Percentiles rank a stretch among this genome's conserved stretches.
Evolutionary conservation across 805 yeast genomes (phyloP).

Genomic region (Wickerhamomyces silvicola): DNA sequence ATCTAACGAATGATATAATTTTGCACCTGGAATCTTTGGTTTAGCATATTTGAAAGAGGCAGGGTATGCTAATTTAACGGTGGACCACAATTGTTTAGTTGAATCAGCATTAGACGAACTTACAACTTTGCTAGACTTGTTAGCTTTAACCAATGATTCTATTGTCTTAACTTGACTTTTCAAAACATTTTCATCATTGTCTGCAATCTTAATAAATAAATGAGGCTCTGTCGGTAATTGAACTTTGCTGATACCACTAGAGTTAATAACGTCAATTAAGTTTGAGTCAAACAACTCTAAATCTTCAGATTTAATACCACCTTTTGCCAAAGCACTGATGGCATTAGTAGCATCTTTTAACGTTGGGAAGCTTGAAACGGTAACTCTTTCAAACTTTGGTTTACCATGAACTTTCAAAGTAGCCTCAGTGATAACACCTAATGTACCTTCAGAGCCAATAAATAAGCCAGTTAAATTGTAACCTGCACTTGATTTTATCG

Average conservation of each 20-base stretch:
- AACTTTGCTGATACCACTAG: conserved; percentile 41
- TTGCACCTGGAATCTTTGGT: conserved; percentile 22
- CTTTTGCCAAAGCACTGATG: conserved; percentile 49
- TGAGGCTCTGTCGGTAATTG: conserved; percentile 45
- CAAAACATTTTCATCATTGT: conserved; percentile 30
- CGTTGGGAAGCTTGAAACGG: conserved; percentile 60
- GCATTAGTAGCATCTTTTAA: conserved; percentile 64
- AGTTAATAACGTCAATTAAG: conserved; percentile 57
- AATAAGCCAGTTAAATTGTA: conserved; percentile 64
- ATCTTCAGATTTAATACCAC: conserved; percentile 60
- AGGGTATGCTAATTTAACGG: conserved; percentile 62
- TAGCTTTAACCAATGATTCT: conserved; percentile 32
- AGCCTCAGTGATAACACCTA: conserved; percentile 69
- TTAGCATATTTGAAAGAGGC: conserved; percentile 58
- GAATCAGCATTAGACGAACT: conserved; percentile 53
- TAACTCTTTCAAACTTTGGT: conserved; percentile 56
- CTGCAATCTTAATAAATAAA: conserved; percentile 55
- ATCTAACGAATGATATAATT: conserved; percentile 49
- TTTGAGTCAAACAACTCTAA: conserved; percentile 64
- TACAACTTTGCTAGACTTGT: conserved; percentile 48
- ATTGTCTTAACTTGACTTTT: conserved; percentile 41
- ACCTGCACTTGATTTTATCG: conserved; percentile 69
- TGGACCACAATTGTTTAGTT: conserved; percentile 60
- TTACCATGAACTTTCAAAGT: conserved; percentile 58
- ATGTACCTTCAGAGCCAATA: conserved; percentile 68